Conservation (phyloP, 1,139 yeast genomes). For the Candida frijolesensis region DNA sequence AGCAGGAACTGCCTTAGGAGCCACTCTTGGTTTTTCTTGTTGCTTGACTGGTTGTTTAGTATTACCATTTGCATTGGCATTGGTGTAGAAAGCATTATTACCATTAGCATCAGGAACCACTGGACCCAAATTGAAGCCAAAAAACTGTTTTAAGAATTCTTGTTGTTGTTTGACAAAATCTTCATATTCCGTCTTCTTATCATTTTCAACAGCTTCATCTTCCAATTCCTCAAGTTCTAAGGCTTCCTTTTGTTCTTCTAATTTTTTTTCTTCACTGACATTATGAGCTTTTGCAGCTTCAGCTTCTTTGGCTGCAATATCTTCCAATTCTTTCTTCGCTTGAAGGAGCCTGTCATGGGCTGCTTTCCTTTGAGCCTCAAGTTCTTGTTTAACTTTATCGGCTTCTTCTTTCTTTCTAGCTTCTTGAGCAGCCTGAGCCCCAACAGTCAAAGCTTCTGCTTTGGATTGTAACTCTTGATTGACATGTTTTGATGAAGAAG, state of each 20-base stretch:
- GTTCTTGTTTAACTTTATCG: conserved; percentile 15
- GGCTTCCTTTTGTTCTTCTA: conserved; percentile 9
- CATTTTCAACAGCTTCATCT: conserved; percentile 22
- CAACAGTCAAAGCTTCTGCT: conserved; percentile 4
- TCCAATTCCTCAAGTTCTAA: conserved; percentile 8
- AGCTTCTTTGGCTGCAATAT: conserved; percentile 17
- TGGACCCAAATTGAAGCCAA: conserved; percentile 18
- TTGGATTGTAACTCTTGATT: conserved; percentile 2
- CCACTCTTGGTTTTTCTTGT: conserved; percentile 9
- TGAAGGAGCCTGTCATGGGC: conserved; percentile 8
- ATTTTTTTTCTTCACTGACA: conserved; percentile 8
- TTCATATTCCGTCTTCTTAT: conserved; percentile 14
- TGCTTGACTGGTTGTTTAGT: neutral
- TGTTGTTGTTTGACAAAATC: conserved; percentile 19
- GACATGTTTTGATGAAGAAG: neutral
- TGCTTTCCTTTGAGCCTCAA: conserved; percentile 19
- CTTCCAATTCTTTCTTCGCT: conserved; percentile 19
- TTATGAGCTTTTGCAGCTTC: conserved; percentile 16
- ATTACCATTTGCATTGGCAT: neutral
- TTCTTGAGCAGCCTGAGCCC: conserved; percentile 10
- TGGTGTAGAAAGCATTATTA: conserved; percentile 3
- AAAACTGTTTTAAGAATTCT: conserved; percentile 24
- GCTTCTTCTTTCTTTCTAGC: conserved; percentile 14
- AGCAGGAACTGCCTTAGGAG: conserved; percentile 3
- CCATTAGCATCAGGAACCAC: conserved; percentile 6